Evolutionary conservation across 352 stramenopile genomes (phyloP).

Genomic region (Pythium biforme): DNA sequence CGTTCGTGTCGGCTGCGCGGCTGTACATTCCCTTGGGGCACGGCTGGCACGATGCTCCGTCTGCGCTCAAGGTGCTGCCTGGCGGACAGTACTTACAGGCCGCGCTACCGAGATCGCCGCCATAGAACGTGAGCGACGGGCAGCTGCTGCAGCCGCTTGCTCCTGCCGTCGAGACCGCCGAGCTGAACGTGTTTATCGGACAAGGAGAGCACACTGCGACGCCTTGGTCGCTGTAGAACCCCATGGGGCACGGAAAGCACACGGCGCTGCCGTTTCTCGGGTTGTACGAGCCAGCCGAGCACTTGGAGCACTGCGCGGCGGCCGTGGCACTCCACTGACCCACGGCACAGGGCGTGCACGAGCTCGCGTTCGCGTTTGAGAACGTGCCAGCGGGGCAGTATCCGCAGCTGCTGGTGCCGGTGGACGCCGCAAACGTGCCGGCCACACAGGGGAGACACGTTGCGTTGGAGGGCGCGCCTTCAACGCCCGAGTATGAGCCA

Average conservation of each 20-base stretch:
- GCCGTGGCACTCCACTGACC: conserved; percentile 45
- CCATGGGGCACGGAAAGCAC: conserved; percentile 54
- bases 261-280: conserved; percentile 35
- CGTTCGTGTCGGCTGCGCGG: conserved; percentile 23
- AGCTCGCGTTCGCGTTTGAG: conserved; percentile 38
- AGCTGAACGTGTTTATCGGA: conserved; percentile 49
- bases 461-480: conserved; percentile 32
- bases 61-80: not conserved
- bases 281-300: conserved; percentile 44
- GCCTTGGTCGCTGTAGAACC: conserved; percentile 55
- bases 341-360: conserved; percentile 38
- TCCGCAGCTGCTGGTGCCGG: conserved; percentile 23
- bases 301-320: conserved; percentile 38
- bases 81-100: conserved; percentile 8
- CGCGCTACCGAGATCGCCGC: conserved; percentile 28
- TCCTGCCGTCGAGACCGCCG: conserved; percentile 20
- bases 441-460: conserved; percentile 34
- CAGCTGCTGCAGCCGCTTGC: conserved; percentile 35
- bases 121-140: conserved; percentile 36
- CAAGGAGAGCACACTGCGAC: conserved; percentile 39
- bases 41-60: conserved; percentile 25
- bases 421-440: conserved; percentile 29
- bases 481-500: conserved; percentile 45
- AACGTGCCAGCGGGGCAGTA: conserved; percentile 37
- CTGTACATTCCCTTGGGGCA: conserved; percentile 44